Percentiles rank a stretch among this genome's conserved stretches.
phyloP scores from a whole-genome alignment of 768 basidiomycete genomes.

The Brasilioporus rufonigricans region DNA sequence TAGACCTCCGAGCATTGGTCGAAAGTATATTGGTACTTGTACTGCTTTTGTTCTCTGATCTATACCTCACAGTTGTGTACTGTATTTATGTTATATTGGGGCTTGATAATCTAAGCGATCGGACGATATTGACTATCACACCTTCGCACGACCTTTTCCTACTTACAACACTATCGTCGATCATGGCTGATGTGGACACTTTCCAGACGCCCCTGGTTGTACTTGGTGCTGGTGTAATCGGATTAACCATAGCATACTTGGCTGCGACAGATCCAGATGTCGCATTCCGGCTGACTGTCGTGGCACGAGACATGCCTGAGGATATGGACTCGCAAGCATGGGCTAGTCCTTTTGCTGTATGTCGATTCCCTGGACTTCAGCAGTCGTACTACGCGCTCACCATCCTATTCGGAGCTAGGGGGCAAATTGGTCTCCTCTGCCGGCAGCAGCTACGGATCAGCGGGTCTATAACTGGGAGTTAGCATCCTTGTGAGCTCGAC shows the following conservation, averaged over 20 bases:
- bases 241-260: conserved; percentile 36
- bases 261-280: conserved; percentile 23
- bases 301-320: conserved; percentile 38
- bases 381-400: not conserved
- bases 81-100: not conserved
- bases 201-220: conserved; percentile 26
- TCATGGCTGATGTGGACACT: conserved; percentile 13
- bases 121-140: not conserved
- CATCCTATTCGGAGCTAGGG: conserved; percentile 30
- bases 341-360: conserved; percentile 51
- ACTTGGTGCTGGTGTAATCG: conserved; percentile 40
- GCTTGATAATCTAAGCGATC: not conserved
- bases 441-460: conserved; percentile 34
- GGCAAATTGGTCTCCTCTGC: conserved; percentile 46
- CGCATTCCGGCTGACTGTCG: conserved; percentile 25
- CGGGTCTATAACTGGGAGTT: conserved; percentile 38
- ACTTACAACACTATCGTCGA: not conserved
- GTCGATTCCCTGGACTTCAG: conserved; percentile 8
- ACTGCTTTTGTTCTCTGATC: not conserved
- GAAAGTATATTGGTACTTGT: not conserved
- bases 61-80: not conserved
- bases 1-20: not conserved
- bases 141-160: not conserved
- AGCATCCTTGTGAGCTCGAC: conserved; percentile 38
- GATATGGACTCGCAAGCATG: conserved; percentile 42